phyloP scores from a whole-genome alignment of 768 basidiomycete species.

The Russula sp. region DNA sequence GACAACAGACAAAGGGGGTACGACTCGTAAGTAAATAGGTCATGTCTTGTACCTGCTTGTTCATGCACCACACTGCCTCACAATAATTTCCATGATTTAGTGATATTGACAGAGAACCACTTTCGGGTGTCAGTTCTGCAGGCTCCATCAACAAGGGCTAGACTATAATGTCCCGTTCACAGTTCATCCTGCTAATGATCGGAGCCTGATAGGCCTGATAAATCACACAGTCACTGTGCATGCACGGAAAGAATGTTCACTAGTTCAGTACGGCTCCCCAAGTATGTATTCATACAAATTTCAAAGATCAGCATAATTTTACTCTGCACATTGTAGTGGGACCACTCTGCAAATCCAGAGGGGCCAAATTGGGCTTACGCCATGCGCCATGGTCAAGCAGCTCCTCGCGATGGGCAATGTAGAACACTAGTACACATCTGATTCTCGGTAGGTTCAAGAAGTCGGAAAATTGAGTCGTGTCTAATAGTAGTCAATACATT shows the following conservation, averaged over 20 bases:
- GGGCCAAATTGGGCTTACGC: constrained; percentile 77
- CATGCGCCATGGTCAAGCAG: constrained; percentile 73
- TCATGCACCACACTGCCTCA: too few relatives aligned
- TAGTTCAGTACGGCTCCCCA: constrained; percentile 61
- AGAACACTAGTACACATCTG: constrained; percentile 75
- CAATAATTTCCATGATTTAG: too few relatives aligned
- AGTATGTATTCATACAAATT: constrained; percentile 46
- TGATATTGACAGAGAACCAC: constrained; percentile 63
- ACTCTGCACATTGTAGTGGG: constrained; percentile 49
- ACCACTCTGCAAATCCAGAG: constrained; percentile 69
- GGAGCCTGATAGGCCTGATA: constrained; percentile 59
- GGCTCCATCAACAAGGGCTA: constrained; percentile 64
- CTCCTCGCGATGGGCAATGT: constrained; percentile 69
- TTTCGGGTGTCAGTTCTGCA: constrained; percentile 79
- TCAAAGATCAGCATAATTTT: neutral
- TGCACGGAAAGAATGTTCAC: constrained; percentile 67
- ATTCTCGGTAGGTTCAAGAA: constrained; percentile 29
- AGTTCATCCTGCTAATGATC: constrained; percentile 74
- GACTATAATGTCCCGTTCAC: constrained; percentile 71
- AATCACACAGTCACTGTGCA: constrained; percentile 76
- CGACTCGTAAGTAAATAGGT: too few relatives aligned
- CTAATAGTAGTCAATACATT: too few relatives aligned
- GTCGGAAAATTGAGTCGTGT: neutral
- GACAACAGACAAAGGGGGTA: too few relatives aligned
- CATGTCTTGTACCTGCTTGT: too few relatives aligned